Conservation (phyloP, 2,329 filamentous ascomycete species). For the Alternaria dauci region DNA sequence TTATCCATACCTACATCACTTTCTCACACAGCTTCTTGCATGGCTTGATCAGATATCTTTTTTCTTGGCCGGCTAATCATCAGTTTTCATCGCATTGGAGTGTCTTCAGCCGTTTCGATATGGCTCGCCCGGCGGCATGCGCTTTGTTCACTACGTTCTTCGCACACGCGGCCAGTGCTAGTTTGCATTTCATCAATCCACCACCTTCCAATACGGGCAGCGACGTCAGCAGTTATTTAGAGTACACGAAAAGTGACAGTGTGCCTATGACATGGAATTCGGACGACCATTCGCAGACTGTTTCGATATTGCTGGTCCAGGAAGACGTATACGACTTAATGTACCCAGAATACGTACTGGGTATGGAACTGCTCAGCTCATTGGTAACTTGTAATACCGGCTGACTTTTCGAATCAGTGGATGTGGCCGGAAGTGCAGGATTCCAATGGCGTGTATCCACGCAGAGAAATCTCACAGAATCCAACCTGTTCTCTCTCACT, state of each 20-base stretch:
- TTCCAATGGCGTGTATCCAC: constrained; percentile 16
- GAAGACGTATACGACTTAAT: background rate
- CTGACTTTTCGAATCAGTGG: background rate
- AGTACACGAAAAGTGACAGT: background rate
- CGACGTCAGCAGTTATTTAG: background rate
- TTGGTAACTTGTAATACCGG: background rate
- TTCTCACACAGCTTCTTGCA: background rate
- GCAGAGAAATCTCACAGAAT: constrained; percentile 13
- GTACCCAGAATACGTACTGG: background rate
- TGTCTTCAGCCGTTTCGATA: background rate
- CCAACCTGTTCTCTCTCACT: constrained; percentile 14
- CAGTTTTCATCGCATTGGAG: background rate
- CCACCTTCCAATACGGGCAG: background rate
- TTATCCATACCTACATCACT: background rate
- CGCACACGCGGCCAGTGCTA: background rate
- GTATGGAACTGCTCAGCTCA: background rate
- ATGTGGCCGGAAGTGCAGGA: constrained; percentile 1
- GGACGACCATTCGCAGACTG: constrained; percentile 1
- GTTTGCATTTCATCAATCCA: constrained; percentile 13
- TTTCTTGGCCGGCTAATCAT: background rate
- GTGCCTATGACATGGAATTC: constrained; percentile 6
- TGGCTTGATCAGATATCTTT: background rate
- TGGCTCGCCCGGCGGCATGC: background rate
- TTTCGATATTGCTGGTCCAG: background rate
- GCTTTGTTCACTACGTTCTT: background rate